Conservation (phyloP, 164 flowering plant genomes). For the Stephania cephalantha region DNA sequence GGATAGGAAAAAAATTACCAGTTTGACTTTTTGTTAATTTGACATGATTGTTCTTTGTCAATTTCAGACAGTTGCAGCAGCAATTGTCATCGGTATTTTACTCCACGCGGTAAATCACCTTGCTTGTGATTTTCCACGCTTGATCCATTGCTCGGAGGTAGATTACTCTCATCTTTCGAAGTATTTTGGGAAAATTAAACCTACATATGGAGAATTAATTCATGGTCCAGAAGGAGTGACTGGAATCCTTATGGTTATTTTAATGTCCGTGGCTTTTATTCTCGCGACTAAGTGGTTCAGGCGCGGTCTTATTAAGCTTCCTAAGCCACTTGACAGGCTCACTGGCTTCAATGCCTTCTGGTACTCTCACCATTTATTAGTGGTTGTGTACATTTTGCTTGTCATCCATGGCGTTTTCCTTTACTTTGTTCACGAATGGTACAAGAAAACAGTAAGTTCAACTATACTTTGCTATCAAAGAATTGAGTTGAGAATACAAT, state of each 20-base stretch:
- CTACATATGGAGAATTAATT: constrained; percentile 47
- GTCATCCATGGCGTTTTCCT: constrained; percentile 72
- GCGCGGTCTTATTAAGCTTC: constrained; percentile 73
- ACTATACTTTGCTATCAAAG: not conserved
- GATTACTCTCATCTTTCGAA: constrained; percentile 15
- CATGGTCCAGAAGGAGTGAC: constrained; percentile 72
- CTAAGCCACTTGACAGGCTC: constrained; percentile 76
- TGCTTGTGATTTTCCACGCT: constrained; percentile 87
- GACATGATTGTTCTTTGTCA: not conserved
- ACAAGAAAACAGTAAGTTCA: constrained; percentile 64
- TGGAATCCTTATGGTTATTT: constrained; percentile 72
- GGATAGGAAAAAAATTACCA: too few relatives aligned
- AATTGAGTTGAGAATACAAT: not conserved
- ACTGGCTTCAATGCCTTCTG: constrained; percentile 92
- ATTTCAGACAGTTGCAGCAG: constrained; percentile 79
- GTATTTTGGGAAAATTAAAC: constrained; percentile 51
- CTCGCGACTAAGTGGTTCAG: constrained; percentile 91
- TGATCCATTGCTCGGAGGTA: constrained; percentile 26
- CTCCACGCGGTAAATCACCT: constrained; percentile 89
- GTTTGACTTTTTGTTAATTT: too few relatives aligned
- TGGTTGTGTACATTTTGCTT: constrained; percentile 76
- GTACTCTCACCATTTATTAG: constrained; percentile 94
- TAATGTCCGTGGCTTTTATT: constrained; percentile 74
- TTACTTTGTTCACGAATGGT: constrained; percentile 78
- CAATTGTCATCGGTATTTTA: constrained; percentile 75